phyloP scores from a whole-genome alignment of 345 rosid genomes.

The Arabis alpina region DNA sequence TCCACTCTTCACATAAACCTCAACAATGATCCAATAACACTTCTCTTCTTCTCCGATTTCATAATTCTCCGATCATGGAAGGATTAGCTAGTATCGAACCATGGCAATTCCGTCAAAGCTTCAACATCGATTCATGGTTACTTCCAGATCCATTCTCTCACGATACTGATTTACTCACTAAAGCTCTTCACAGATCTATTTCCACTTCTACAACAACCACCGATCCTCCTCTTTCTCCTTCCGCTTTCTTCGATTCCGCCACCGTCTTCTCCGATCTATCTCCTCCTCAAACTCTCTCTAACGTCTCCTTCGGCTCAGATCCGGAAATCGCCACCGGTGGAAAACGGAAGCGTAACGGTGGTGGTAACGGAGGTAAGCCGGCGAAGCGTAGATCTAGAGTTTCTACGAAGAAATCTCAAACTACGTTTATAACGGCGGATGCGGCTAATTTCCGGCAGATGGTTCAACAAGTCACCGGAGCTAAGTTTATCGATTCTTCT shows the following conservation, averaged over 20 bases:
- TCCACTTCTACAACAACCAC: slow-evolving; percentile 31
- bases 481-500: slow-evolving; percentile 39
- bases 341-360: slow-evolving; percentile 44
- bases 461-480: slow-evolving; percentile 96
- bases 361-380: slow-evolving; percentile 54
- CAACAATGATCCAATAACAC: neutral
- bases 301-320: slow-evolving; percentile 44
- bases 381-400: slow-evolving; percentile 67
- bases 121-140: slow-evolving; percentile 43
- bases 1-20: neutral
- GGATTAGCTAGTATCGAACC: slow-evolving; percentile 39
- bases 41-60: neutral
- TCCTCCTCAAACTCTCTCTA: slow-evolving; percentile 47
- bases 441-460: slow-evolving; percentile 83
- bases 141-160: slow-evolving; percentile 39
- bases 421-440: slow-evolving; percentile 82
- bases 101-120: slow-evolving; percentile 35
- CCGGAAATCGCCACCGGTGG: slow-evolving; percentile 23
- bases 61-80: slow-evolving; percentile 7
- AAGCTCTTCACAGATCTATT: slow-evolving; percentile 63
- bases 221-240: slow-evolving; percentile 28
- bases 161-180: slow-evolving; percentile 37
- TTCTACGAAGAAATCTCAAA: slow-evolving; percentile 66
- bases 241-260: slow-evolving; percentile 39
- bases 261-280: slow-evolving; percentile 44